Base-by-base conservation (phyloP, 2,329 filamentous ascomycete genomes). In the Akanthomyces dipterigenus region DNA sequence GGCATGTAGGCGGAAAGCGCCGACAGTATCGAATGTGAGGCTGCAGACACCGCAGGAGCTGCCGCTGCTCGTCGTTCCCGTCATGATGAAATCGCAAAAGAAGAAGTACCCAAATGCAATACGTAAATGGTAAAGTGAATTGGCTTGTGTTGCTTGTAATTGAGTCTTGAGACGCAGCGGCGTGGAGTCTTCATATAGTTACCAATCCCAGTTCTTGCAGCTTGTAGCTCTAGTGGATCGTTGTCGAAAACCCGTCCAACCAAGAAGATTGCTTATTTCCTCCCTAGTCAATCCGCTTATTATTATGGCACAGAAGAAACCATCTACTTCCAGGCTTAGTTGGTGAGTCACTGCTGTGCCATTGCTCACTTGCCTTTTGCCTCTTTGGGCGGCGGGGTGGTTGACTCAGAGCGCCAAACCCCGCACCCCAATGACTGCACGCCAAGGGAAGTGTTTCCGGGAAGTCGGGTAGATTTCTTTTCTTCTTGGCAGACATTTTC, bases 1-100 rank as follows among this genome's bases (percentile, higher is more conserved):
- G 40, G 61, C 61, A 22, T 63, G 61, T 18, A 42, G 20, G 22
- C 61, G 61, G 26, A 54, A 60, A 49, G 55, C 55, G 42, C 34
- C 50, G 7, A 51, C 46, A 7, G 20, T 55, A 6, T 43, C 34
- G 24, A 63, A 63, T 5, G 42, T 34, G n/a, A 63, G 18, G 26
- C 42, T 50, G 28, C 61, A 63, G 22, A 28, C 42, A n/a, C 56
- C 38, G 38, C 56, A 60, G n/a, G 56, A 51, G 48, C 56, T 60
- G 2, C 26, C 24, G n/a, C 55, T 22, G 26, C 34, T 60, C 5
- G 20, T 45, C 7, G 14, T 60, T 60, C 38, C 56, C 26, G 56
- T 60, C 56, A 60, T 53, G 20, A 36, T 45, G 24, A 51, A 45
- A n/a, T 14, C 8, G 26, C 14, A 57, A 45, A 36, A 1, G 26